phyloP scores from a whole-genome alignment of 2,329 filamentous ascomycete genomes.

The Neonectria faginata region DNA sequence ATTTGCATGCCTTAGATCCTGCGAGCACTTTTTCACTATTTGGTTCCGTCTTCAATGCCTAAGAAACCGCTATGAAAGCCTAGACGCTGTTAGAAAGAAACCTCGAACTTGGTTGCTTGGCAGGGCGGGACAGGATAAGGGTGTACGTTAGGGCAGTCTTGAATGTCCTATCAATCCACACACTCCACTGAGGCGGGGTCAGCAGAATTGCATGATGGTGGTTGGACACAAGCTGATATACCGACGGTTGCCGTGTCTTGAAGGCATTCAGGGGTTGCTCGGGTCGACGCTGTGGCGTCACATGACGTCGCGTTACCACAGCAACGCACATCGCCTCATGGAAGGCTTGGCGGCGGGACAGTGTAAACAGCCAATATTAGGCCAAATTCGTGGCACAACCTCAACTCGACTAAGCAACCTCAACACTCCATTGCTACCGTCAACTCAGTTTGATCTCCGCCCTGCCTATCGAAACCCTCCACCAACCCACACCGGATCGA shows the following conservation, averaged over 20 bases:
- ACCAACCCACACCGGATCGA: constrained; percentile 8
- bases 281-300: constrained; percentile 30
- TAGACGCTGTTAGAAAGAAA: too few relatives aligned
- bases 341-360: constrained; percentile 34
- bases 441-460: constrained; percentile 26
- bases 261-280: background rate
- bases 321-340: constrained; percentile 35
- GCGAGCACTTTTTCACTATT: too few relatives aligned
- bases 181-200: constrained; percentile 39
- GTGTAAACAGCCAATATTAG: constrained; percentile 42
- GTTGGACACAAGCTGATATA: constrained; percentile 34
- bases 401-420: constrained; percentile 21
- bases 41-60: too few relatives aligned
- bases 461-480: constrained; percentile 16
- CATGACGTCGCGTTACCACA: constrained; percentile 38
- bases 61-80: too few relatives aligned
- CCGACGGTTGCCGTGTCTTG: constrained; percentile 30
- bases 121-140: background rate
- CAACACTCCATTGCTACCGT: constrained; percentile 33
- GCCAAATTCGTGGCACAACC: constrained; percentile 16
- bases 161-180: constrained; percentile 32
- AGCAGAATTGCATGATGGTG: constrained; percentile 25
- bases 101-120: background rate
- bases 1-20: too few relatives aligned
- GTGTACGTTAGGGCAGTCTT: background rate